Percentiles rank a stretch among this genome's conserved stretches.
Evolutionary conservation across 2,329 filamentous ascomycete genomes (phyloP).

Genomic region (Triangularia verruculosa): DNA sequence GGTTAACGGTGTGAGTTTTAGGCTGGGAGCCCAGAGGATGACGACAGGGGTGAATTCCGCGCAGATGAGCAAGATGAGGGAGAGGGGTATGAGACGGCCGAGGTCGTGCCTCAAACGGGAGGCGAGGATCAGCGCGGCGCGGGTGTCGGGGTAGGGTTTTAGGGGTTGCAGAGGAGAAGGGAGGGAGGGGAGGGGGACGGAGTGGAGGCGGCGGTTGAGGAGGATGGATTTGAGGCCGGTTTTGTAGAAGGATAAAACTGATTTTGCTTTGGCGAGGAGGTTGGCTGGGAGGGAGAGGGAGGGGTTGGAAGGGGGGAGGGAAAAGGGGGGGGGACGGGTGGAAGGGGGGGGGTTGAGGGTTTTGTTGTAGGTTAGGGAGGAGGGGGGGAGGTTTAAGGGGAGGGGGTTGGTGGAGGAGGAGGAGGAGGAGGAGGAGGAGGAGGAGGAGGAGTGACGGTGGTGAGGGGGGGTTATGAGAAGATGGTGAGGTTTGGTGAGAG

Average conservation of each 20-base stretch:
- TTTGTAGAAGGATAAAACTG: slow-evolving; percentile 86
- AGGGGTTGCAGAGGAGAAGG: slow-evolving; percentile 38
- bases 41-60: slow-evolving; percentile 85
- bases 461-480: not conserved
- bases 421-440: not conserved
- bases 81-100: slow-evolving; percentile 75
- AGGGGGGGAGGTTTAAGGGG: not conserved
- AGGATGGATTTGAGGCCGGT: slow-evolving; percentile 72
- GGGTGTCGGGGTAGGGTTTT: slow-evolving; percentile 41
- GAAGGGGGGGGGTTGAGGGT: slow-evolving; percentile 64
- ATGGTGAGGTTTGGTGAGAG: not conserved
- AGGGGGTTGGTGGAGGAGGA: slow-evolving; percentile 3
- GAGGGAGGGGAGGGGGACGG: slow-evolving; percentile 32
- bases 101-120: slow-evolving; percentile 68
- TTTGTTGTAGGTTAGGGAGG: not conserved
- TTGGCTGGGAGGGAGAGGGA: slow-evolving; percentile 48
- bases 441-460: not conserved
- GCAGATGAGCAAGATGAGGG: slow-evolving; percentile 68
- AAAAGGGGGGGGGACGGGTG: slow-evolving; percentile 69
- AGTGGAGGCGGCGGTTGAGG: slow-evolving; percentile 56
- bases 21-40: slow-evolving; percentile 63
- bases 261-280: slow-evolving; percentile 63
- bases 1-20: slow-evolving; percentile 67
- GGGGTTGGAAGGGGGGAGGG: slow-evolving; percentile 55
- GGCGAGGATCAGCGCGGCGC: slow-evolving; percentile 69